Evolutionary conservation across 805 yeast genomes (phyloP).

Genomic region (Myxozyma melibiosi): DNA sequence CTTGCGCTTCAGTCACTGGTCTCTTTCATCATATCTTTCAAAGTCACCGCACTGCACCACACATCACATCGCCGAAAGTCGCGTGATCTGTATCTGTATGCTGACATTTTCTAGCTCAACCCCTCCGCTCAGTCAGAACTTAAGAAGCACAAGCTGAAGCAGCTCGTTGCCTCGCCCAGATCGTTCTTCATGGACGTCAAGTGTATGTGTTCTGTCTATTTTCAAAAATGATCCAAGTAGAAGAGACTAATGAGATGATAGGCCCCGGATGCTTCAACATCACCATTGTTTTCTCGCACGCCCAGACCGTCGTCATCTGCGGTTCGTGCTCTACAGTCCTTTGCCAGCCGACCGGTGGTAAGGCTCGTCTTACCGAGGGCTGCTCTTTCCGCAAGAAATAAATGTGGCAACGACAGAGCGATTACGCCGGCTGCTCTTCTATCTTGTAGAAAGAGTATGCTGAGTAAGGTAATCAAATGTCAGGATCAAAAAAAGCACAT

Average conservation of each 20-base stretch:
- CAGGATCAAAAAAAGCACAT: no score
- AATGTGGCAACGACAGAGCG: not conserved
- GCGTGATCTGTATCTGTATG: not conserved
- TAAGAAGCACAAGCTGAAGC: constrained; percentile 95
- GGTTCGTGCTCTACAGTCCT: constrained; percentile 97
- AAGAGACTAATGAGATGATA: not conserved
- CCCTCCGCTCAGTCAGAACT: constrained; percentile 97
- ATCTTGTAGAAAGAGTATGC: no score
- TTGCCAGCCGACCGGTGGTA: constrained; percentile 99
- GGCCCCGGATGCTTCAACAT: constrained; percentile 96
- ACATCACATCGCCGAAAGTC: not conserved
- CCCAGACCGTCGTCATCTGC: constrained; percentile 99
- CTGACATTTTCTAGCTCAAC: constrained; percentile 53
- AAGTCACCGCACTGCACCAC: no score
- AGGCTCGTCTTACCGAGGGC: constrained; percentile 99
- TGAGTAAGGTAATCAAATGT: no score
- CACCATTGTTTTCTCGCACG: constrained; percentile 99
- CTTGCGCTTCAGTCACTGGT: no score
- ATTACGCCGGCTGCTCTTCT: not conserved
- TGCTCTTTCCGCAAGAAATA: constrained; percentile 96
- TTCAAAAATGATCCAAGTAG: not conserved
- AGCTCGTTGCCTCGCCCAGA: constrained; percentile 97
- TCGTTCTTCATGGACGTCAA: constrained; percentile 99
- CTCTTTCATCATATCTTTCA: no score
- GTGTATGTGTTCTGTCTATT: constrained; percentile 49